phyloP scores from a whole-genome alignment of 1,139 yeast species.

The Sugiyamaella xylanicola region DNA sequence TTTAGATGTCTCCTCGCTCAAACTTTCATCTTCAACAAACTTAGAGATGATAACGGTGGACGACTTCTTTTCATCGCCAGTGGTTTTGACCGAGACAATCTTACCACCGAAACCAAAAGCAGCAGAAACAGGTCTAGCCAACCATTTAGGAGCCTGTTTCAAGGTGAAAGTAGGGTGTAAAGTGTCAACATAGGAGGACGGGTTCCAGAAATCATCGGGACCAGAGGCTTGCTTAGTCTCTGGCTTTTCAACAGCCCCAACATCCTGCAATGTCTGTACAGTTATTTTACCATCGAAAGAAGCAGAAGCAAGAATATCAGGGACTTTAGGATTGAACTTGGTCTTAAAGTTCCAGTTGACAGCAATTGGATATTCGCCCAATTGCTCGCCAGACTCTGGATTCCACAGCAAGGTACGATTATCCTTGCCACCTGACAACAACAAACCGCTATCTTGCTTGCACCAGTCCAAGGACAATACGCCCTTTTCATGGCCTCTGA shows the following conservation, averaged over 20 bases:
- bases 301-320: slow-evolving; percentile 91
- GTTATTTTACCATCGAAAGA: slow-evolving; percentile 87
- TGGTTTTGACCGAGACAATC: slow-evolving; percentile 59
- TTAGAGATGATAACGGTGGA: slow-evolving; percentile 54
- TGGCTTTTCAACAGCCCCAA: slow-evolving; percentile 36
- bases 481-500: slow-evolving; percentile 86
- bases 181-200: slow-evolving; percentile 64
- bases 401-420: slow-evolving; percentile 89
- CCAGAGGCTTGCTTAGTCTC: slow-evolving; percentile 41
- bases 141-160: slow-evolving; percentile 89
- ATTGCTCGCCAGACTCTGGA: slow-evolving; percentile 66
- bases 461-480: slow-evolving; percentile 94
- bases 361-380: slow-evolving; percentile 88
- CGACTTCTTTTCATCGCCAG: slow-evolving; percentile 40
- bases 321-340: slow-evolving; percentile 81
- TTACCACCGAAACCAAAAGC: slow-evolving; percentile 95
- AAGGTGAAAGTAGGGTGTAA: slow-evolving; percentile 64
- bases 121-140: slow-evolving; percentile 71
- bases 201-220: slow-evolving; percentile 82
- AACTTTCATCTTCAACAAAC: slow-evolving; percentile 47
- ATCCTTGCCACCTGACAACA: slow-evolving; percentile 90
- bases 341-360: slow-evolving; percentile 94
- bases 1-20: slow-evolving; percentile 45
- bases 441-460: slow-evolving; percentile 70
- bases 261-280: slow-evolving; percentile 87